phyloP scores from a whole-genome alignment of 148 eudicot species.

The Camellia sinensis region DNA sequence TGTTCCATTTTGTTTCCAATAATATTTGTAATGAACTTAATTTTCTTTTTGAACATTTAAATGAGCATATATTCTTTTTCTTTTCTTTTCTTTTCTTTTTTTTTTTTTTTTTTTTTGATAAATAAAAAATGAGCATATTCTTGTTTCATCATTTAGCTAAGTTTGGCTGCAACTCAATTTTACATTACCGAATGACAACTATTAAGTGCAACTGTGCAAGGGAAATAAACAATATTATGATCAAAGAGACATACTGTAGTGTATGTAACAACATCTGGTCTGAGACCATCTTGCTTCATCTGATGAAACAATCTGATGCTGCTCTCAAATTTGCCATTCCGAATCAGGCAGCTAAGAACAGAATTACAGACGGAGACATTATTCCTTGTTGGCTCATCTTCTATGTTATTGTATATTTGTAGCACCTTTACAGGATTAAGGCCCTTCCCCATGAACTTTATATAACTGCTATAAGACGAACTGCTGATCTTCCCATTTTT shows the following conservation, averaged over 20 bases:
- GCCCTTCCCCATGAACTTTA: conserved; percentile 60
- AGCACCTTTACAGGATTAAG: conserved; percentile 50
- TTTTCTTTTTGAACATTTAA: neutral
- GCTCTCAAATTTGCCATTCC: conserved; percentile 48
- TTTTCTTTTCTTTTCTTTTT: too few relatives aligned
- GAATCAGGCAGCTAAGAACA: conserved; percentile 65
- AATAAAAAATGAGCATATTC: neutral
- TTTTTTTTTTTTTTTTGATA: too few relatives aligned
- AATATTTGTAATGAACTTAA: neutral
- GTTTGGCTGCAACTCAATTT: conserved; percentile 8
- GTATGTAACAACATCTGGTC: conserved; percentile 80
- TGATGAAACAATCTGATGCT: conserved; percentile 58
- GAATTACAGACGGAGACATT: conserved; percentile 77
- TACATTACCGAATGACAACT: neutral
- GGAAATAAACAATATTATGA: neutral
- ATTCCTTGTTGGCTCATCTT: conserved; percentile 52
- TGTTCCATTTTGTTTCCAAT: neutral
- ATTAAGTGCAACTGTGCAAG: neutral
- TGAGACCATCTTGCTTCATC: conserved; percentile 82
- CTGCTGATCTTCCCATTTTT: conserved; percentile 52
- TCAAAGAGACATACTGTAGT: conserved; percentile 57
- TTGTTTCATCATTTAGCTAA: neutral
- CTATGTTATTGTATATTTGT: conserved; percentile 56
- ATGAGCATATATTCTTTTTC: neutral
- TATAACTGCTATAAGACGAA: conserved; percentile 86